A percentile compares a stretch with the other conserved stretches of the same genome.
Conservation (phyloP, 2,329 filamentous ascomycete species). For the Malbranchea cinnamomea region DNA sequence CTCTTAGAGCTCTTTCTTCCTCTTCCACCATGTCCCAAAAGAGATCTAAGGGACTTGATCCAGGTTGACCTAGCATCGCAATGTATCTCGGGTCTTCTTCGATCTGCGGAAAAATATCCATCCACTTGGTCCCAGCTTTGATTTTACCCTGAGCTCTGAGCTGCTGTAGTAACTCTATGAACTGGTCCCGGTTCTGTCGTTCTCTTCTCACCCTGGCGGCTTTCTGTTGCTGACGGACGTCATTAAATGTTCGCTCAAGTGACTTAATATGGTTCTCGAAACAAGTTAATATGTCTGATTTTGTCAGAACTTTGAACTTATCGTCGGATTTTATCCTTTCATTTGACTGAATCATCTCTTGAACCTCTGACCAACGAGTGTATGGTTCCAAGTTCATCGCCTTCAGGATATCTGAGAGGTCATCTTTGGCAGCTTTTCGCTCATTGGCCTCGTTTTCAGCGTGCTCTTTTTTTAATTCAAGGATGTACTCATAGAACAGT, state of each 20-base stretch:
- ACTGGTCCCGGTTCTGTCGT: conserved; percentile 73
- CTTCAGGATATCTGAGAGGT: conserved; percentile 62
- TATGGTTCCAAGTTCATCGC: conserved; percentile 78
- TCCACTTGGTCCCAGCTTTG: conserved; percentile 84
- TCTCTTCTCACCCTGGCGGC: conserved; percentile 65
- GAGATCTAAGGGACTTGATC: conserved; percentile 75
- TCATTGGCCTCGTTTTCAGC: conserved; percentile 57
- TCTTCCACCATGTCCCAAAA: conserved; percentile 96
- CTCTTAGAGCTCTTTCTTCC: conserved; percentile 74
- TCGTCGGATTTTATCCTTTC: conserved; percentile 64
- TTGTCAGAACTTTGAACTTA: conserved; percentile 72
- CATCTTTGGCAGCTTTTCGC: conserved; percentile 70
- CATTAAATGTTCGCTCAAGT: conserved; percentile 81
- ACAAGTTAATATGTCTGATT: conserved; percentile 77
- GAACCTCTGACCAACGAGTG: conserved; percentile 85
- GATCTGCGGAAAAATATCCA: conserved; percentile 58
- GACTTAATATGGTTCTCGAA: conserved; percentile 94
- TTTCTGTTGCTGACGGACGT: conserved; percentile 77
- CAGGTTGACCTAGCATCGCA: conserved; percentile 67
- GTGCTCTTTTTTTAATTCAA: conserved; percentile 67
- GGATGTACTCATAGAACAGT: conserved; percentile 85
- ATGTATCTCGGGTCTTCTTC: conserved; percentile 69
- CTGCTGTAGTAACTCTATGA: conserved; percentile 58
- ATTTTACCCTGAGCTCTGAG: conserved; percentile 64
- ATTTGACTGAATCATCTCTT: conserved; percentile 63